These are phyloP conservation scores for Penicillium fimorum DNA, from an alignment of 495 filamentous ascomycete genomes.

Conservation along the genomic window DNA sequence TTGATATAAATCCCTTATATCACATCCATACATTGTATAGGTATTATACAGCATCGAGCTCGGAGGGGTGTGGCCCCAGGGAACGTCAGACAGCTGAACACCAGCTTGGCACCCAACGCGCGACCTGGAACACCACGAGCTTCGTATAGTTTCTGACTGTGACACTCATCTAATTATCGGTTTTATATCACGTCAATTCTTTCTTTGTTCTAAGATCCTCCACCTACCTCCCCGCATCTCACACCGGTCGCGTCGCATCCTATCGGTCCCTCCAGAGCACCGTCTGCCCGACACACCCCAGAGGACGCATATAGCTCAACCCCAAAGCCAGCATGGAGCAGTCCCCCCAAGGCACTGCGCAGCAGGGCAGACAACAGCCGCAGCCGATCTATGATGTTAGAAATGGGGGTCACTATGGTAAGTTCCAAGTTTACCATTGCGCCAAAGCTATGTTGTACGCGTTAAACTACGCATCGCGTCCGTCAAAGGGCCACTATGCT, in stretches of 20 bases:
- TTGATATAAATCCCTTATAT: not conserved
- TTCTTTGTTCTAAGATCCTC: not conserved
- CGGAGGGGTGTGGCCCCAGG: constrained; percentile 13
- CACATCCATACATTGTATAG: not conserved
- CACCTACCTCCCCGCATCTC: not conserved
- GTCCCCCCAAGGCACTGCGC: constrained; percentile 50
- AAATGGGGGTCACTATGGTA: constrained; percentile 89
- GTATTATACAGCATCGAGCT: constrained; percentile 1
- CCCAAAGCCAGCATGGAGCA: constrained; percentile 52
- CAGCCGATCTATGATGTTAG: constrained; percentile 68
- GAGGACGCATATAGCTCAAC: constrained; percentile 1
- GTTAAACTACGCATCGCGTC: not conserved
- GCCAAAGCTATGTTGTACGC: not conserved
- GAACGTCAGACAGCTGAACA: constrained; percentile 27
- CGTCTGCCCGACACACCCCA: constrained; percentile 2
- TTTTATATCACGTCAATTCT: not conserved
- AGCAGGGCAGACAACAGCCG: constrained; percentile 56
- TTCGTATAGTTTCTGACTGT: not conserved
- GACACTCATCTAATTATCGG: not conserved
- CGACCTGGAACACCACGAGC: not conserved
- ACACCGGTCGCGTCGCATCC: constrained; percentile 8
- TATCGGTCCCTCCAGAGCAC: not conserved
- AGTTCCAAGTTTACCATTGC: constrained; percentile 4
- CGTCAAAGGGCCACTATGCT: constrained; percentile 1
- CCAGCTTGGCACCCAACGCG: constrained; percentile 22